phyloP scores from a whole-genome alignment of 208 protist genomes.

The Wallacemonas sp. region DNA sequence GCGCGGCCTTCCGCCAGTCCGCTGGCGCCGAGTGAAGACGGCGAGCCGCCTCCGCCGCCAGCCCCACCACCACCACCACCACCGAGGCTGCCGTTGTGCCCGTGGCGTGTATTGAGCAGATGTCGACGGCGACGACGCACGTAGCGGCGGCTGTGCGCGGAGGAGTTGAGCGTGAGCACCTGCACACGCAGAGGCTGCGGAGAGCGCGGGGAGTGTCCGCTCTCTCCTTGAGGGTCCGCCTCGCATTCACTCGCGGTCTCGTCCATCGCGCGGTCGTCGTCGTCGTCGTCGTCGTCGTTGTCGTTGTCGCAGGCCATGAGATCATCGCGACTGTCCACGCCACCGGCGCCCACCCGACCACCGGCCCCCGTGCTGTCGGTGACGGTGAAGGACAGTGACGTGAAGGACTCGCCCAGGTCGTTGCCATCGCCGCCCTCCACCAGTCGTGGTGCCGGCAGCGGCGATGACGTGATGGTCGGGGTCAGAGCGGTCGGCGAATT shows the following conservation, averaged over 20 bases:
- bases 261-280: too few relatives aligned
- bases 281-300: neutral
- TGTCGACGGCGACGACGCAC: constrained; percentile 9
- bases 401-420: neutral
- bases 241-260: neutral
- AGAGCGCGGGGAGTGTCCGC: neutral
- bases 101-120: neutral
- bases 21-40: neutral
- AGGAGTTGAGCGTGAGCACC: neutral
- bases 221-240: too few relatives aligned
- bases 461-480: too few relatives aligned
- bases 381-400: neutral
- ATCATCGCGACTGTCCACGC: too few relatives aligned
- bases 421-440: too few relatives aligned
- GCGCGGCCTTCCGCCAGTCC: neutral
- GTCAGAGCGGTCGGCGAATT: too few relatives aligned
- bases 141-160: constrained; percentile 11
- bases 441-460: neutral
- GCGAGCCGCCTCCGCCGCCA: neutral
- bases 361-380: neutral
- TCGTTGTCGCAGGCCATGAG: too few relatives aligned
- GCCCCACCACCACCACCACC: neutral
- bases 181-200: constrained; percentile 5
- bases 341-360: neutral
- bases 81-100: neutral